A percentile compares a stretch with the other conserved stretches of the same genome.
These are phyloP conservation scores for Tetrapisispora namnaoensis DNA, from an alignment of 805 yeast species.

Conservation along the genomic window DNA sequence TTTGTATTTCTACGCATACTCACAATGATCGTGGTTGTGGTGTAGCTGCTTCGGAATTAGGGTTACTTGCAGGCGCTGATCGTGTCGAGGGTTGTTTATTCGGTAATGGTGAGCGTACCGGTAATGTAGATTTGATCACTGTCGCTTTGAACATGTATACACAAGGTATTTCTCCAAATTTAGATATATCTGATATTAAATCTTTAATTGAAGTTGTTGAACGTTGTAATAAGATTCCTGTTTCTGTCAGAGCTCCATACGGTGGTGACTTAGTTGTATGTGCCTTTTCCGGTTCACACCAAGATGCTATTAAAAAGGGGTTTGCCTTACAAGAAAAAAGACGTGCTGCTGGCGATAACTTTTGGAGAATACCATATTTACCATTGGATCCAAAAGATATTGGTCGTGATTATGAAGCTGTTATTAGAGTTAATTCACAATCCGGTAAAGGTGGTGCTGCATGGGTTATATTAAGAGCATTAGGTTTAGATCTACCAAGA, in stretches of 20 bases:
- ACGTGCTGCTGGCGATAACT: slow-evolving; percentile 28
- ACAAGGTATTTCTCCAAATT: slow-evolving; percentile 61
- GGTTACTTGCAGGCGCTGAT: slow-evolving; percentile 78
- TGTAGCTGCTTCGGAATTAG: slow-evolving; percentile 81
- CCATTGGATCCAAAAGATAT: slow-evolving; percentile 80
- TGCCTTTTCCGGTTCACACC: slow-evolving; percentile 81
- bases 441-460: slow-evolving; percentile 87
- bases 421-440: slow-evolving; percentile 79
- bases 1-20: slow-evolving; percentile 69
- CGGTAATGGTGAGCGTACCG: slow-evolving; percentile 84
- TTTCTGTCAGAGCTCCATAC: slow-evolving; percentile 70
- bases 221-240: slow-evolving; percentile 71
- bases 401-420: slow-evolving; percentile 88
- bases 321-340: slow-evolving; percentile 37
- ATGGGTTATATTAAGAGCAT: slow-evolving; percentile 68
- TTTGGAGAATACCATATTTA: slow-evolving; percentile 71
- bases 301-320: slow-evolving; percentile 82
- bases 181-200: slow-evolving; percentile 61
- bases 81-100: slow-evolving; percentile 79
- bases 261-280: slow-evolving; percentile 78
- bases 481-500: slow-evolving; percentile 75
- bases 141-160: slow-evolving; percentile 69
- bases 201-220: slow-evolving; percentile 65
- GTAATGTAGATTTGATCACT: slow-evolving; percentile 75
- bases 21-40: slow-evolving; percentile 85